Base-by-base conservation (phyloP, 345 rosid genomes). In the Schrenkiella parvula region DNA sequence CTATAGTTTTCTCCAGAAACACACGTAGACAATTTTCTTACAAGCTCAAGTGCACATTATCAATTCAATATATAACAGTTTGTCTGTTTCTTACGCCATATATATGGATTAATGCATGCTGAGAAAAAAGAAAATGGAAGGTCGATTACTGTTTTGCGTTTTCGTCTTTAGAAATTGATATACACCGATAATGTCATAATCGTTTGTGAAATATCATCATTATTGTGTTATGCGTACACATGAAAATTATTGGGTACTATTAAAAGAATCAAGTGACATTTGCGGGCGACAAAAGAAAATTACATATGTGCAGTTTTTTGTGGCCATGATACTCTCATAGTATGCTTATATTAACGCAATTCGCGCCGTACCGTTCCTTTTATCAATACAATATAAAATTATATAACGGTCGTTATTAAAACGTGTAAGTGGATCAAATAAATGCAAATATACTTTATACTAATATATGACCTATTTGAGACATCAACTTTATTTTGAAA, bases 401-500 rank as follows among this genome's bases (percentile, higher is more conserved):
- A 51, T 14, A 52, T 17, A 46, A 26, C 4, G 22, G 19, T 72
- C 34, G 44, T 39, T 31, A 47, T 71, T 28, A 37, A 60, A 38
- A 56, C 64, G 8, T 72, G 63, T 62, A 11, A 29, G 67, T 47
- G 75, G 68, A 17, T 8, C 21, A 72, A 58, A 65, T 73, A 55
- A 73, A 65, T 47, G 66, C 53, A 50, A 23, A 37, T 29, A 28
- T 50, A 66, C 60, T 56, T 64, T 72, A 41, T 71, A 25, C n/a
- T n/a, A n/a, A 32, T 19, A 43, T 23, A 44, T 56, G 63, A 70
- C 64, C 28, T 17, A 71, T 44, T 65, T 31, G 17, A 35, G 50
- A 47, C 39, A 48, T 50, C 54, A 58, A 66, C 73, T 74, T 74
- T 74, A 67, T 66, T 74, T 74, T 58, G 61, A 74, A 74, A 57